Base-by-base conservation (phyloP, 371 early-diverging fungal genomes). In the Rhizopus arrhizus region DNA sequence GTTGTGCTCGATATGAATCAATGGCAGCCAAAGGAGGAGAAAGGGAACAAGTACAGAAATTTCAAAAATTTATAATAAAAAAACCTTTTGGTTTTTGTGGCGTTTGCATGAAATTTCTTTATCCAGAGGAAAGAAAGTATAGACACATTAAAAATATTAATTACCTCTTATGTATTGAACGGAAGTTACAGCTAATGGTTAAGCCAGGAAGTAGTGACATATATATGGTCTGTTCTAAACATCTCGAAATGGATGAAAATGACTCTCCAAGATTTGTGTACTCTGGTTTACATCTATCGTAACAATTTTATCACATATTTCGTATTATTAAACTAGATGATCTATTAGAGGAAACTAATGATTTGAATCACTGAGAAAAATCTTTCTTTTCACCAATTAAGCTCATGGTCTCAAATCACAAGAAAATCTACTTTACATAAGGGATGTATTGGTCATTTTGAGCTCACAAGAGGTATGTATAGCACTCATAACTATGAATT, bases 41-140 rank as follows among this genome's bases (percentile, higher is more conserved):
- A 36, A 36, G 36, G 10, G 10, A 10, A 5, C 36, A 36, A 36
- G 10, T 36, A 5, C 5, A 36, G 36, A 10, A 5, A 10, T 36
- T 36, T 36, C 36, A 36, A 51, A 31, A 58, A 34, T 57, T 57
- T 22, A 48, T 57, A 10, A 49, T 22, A 8, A 10, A 38, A n/a
- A 57, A 57, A 13, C 58, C 58, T 5, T 29, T 48, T 49, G 58
- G 58, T 4, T 35, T 35, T 35, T 48, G 58, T 35, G 47, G 49
- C 28, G 16, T 41, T 10, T 50, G 58, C 31, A 36, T 49, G 40
- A 38, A 40, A 10, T 8, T 58, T 2, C 41, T 50, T 11, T 49
- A 58, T 35, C 35, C 38, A 6, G 58, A 58, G 32, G 58, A 58
- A 3, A 29, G 28, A 10, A 38, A 49, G 3, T 58, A 38, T 12